These are phyloP conservation scores for Tanacetum coccineum DNA, from an alignment of 129 eudicot species.

Conservation along the genomic window DNA sequence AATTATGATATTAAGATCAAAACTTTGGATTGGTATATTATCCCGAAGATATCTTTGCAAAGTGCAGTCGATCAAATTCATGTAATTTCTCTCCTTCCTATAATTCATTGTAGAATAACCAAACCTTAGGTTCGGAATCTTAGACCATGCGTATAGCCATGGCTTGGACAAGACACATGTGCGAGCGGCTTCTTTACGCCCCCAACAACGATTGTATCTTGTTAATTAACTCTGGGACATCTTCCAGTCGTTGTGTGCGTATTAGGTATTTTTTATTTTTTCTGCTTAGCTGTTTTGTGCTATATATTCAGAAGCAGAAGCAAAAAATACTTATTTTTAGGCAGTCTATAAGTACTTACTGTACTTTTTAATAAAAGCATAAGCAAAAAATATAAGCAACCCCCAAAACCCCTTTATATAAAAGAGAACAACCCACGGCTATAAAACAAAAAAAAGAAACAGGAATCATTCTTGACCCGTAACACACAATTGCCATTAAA, in stretches of 20 bases:
- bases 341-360: too few species aligned
- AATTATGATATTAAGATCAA: neutral
- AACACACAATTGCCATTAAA: too few species aligned
- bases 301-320: too few species aligned
- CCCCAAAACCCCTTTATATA: too few species aligned
- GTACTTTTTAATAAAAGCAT: too few species aligned
- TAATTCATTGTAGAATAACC: too few species aligned
- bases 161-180: conserved; percentile 7
- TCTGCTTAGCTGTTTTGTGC: too few species aligned
- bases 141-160: conserved; percentile 16
- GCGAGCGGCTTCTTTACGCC: conserved; percentile 12
- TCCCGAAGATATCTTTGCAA: neutral
- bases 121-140: conserved; percentile 9
- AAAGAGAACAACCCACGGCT: too few species aligned
- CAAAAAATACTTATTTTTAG: too few species aligned
- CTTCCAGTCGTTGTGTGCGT: neutral
- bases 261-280: neutral
- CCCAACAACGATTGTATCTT: neutral
- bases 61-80: neutral
- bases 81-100: neutral
- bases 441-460: too few species aligned
- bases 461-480: too few species aligned
- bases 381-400: too few species aligned
- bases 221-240: neutral
- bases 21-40: neutral